A percentile compares a stretch with the other conserved stretches of the same genome.
phyloP scores from a whole-genome alignment of 2,329 filamentous ascomycete genomes.

The Hymenoscyphus albidus region DNA sequence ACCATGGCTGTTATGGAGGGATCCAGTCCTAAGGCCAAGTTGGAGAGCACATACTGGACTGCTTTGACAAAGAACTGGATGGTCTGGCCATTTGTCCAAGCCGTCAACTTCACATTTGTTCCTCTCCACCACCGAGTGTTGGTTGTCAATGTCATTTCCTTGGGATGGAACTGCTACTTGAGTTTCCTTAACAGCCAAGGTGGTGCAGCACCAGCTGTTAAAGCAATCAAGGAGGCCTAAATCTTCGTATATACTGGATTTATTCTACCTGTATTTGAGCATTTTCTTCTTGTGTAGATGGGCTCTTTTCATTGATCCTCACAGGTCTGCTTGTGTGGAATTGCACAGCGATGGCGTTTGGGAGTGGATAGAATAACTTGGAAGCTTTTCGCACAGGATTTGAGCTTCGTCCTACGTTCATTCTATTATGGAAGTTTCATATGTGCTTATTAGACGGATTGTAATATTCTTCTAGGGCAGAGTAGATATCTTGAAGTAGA shows the following conservation, averaged over 20 bases:
- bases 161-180: conserved; percentile 49
- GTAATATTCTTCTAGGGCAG: conserved; percentile 4
- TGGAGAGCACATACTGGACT: conserved; percentile 54
- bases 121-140: conserved; percentile 66
- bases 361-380: conserved; percentile 5
- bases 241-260: background rate
- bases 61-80: conserved; percentile 67
- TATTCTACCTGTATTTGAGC: background rate
- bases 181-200: conserved; percentile 34
- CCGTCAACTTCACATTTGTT: conserved; percentile 66
- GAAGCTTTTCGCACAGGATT: background rate
- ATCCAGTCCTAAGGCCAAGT: conserved; percentile 54
- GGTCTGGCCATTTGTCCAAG: conserved; percentile 66
- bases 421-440: conserved; percentile 7
- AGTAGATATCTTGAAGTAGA: background rate
- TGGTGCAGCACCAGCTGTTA: background rate
- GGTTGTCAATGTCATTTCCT: conserved; percentile 64
- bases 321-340: conserved; percentile 1
- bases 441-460: conserved; percentile 1
- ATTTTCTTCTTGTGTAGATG: background rate
- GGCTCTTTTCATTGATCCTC: background rate
- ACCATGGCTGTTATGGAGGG: conserved; percentile 66
- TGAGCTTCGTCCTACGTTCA: conserved; percentile 1
- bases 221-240: background rate
- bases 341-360: conserved; percentile 24